phyloP scores from a whole-genome alignment of 305 asterid genomes.

The Fraxinus greggii region DNA sequence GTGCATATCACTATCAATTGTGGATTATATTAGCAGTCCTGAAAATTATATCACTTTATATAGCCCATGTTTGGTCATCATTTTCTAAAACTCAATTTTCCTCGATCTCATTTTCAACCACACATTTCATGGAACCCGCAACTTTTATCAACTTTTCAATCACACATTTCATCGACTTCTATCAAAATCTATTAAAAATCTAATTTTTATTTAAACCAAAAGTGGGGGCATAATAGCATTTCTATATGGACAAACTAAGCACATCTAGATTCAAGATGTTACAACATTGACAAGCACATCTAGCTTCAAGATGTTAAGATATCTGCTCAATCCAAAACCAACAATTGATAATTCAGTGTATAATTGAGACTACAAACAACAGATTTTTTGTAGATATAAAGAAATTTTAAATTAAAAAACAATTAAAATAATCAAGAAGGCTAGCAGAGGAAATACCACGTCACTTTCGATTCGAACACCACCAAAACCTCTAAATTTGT shows the following conservation, averaged over 20 bases:
- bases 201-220: neutral
- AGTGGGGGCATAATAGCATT: neutral
- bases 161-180: neutral
- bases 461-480: constrained; percentile 98
- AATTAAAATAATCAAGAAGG: constrained; percentile 21
- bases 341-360: neutral
- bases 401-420: neutral
- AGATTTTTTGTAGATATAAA: neutral
- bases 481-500: constrained; percentile 77
- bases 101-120: neutral
- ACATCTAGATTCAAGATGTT: neutral
- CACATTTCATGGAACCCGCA: neutral
- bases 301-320: neutral
- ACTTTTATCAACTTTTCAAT: neutral
- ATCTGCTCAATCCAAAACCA: neutral
- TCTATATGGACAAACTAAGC: neutral
- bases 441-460: constrained; percentile 52
- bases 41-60: neutral
- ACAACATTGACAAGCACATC: neutral
- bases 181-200: neutral
- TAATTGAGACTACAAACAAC: neutral
- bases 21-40: neutral
- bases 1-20: neutral
- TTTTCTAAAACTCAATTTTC: neutral
- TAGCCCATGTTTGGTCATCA: neutral